Conservation (phyloP, 768 basidiomycete genomes). For the Lyophyllum atratum region DNA sequence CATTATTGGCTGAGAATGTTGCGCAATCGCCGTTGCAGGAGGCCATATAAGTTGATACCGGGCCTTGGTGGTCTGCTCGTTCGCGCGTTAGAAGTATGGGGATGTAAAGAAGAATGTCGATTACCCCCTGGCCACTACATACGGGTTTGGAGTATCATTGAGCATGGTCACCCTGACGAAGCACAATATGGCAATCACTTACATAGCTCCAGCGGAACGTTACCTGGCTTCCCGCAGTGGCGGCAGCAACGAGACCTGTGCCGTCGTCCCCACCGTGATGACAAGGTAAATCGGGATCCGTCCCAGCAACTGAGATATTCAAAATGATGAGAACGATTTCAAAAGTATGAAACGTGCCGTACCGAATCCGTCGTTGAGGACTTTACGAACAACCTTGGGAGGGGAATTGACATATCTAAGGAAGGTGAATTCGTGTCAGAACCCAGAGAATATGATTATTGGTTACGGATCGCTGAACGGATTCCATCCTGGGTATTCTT, state of each 20-base stretch:
- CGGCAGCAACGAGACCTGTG: slow-evolving; percentile 37
- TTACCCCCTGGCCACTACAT: slow-evolving; percentile 43
- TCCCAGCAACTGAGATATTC: slow-evolving; percentile 21
- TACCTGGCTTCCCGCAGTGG: slow-evolving; percentile 40
- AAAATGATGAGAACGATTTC: slow-evolving; percentile 3
- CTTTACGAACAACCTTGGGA: slow-evolving; percentile 34
- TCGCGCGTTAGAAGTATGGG: neutral
- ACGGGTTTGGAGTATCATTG: neutral
- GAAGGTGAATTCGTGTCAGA: slow-evolving; percentile 3
- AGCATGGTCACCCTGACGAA: neutral
- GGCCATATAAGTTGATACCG: slow-evolving; percentile 54
- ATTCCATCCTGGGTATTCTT: slow-evolving; percentile 38
- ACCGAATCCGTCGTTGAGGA: slow-evolving; percentile 37
- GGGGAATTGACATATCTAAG: slow-evolving; percentile 28
- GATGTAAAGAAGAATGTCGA: slow-evolving; percentile 5
- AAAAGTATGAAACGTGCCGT: neutral
- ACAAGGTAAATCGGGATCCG: slow-evolving; percentile 43
- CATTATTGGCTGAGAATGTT: slow-evolving; percentile 35
- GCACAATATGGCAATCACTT: slow-evolving; percentile 17
- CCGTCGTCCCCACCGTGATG: slow-evolving; percentile 41
- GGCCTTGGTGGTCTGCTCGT: slow-evolving; percentile 46
- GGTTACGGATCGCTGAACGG: slow-evolving; percentile 39
- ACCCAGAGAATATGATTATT: slow-evolving; percentile 6
- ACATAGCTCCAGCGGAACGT: slow-evolving; percentile 47
- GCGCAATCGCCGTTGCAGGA: slow-evolving; percentile 48